Percentiles rank a stretch among this genome's conserved stretches.
phyloP scores from a whole-genome alignment of 495 filamentous ascomycete genomes.

The Cetradonia linearis region DNA sequence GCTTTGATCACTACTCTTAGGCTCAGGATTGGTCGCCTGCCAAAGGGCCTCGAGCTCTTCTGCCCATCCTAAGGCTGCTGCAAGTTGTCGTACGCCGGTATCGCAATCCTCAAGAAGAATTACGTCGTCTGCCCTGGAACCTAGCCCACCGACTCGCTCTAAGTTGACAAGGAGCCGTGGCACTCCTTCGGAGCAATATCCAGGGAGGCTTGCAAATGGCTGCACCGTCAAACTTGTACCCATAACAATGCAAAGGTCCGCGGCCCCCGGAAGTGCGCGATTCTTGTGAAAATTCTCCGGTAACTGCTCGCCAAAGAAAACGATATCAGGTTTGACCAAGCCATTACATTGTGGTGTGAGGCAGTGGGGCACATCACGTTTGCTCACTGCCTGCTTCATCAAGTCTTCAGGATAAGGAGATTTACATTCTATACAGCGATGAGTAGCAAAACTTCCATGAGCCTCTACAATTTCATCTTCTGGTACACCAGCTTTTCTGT shows the following conservation, averaged over 20 bases:
- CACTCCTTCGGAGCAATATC: slow-evolving; percentile 44
- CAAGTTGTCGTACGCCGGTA: slow-evolving; percentile 70
- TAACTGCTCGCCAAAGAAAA: slow-evolving; percentile 88
- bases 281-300: slow-evolving; percentile 60
- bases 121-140: slow-evolving; percentile 67
- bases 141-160: slow-evolving; percentile 73
- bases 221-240: slow-evolving; percentile 84
- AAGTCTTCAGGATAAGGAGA: slow-evolving; percentile 53
- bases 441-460: slow-evolving; percentile 85
- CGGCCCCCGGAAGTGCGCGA: slow-evolving; percentile 41
- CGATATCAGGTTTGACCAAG: slow-evolving; percentile 91
- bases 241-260: slow-evolving; percentile 82
- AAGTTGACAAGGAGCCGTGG: slow-evolving; percentile 82
- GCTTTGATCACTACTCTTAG: slow-evolving; percentile 23
- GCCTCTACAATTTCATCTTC: slow-evolving; percentile 78
- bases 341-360: slow-evolving; percentile 51
- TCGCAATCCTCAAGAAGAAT: slow-evolving; percentile 69
- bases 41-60: slow-evolving; percentile 70
- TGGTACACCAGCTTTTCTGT: slow-evolving; percentile 78
- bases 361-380: slow-evolving; percentile 60
- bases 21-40: slow-evolving; percentile 35
- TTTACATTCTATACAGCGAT: slow-evolving; percentile 84
- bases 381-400: slow-evolving; percentile 58
- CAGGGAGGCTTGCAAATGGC: slow-evolving; percentile 77
- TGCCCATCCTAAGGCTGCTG: slow-evolving; percentile 72